These are phyloP conservation scores for Medicago arabica DNA, from an alignment of 306 rosid species.

Conservation along the genomic window DNA sequence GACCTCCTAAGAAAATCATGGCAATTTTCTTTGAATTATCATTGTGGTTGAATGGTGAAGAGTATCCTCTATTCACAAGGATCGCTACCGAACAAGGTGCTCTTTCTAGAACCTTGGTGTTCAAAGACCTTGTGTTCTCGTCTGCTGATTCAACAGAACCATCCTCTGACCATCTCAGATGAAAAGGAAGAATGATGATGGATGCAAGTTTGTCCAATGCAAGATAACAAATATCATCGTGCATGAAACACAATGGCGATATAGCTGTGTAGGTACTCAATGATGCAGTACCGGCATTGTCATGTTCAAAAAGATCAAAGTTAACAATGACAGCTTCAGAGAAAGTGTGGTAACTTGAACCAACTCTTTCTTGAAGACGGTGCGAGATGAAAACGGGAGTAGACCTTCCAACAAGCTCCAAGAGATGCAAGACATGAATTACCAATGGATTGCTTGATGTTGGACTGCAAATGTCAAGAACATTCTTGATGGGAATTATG, in stretches of 20 bases:
- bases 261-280: constrained; percentile 8
- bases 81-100: constrained; percentile 18
- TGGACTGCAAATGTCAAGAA: constrained; percentile 5
- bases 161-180: background rate
- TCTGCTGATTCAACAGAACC: background rate
- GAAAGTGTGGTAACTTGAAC: background rate
- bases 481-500: background rate
- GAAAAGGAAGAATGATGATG: constrained; percentile 24
- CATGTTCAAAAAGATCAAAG: constrained; percentile 19
- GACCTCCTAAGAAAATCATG: constrained; percentile 5
- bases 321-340: constrained; percentile 8
- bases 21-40: background rate
- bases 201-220: constrained; percentile 27
- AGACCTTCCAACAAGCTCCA: constrained; percentile 16
- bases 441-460: background rate
- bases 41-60: background rate
- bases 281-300: background rate
- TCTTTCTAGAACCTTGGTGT: constrained; percentile 5
- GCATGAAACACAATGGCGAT: background rate
- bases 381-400: constrained; percentile 1
- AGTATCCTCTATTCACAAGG: background rate
- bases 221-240: constrained; percentile 9
- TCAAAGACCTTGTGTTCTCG: background rate
- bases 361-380: background rate
- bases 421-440: constrained; percentile 11